These are phyloP conservation scores for Colletotrichum orbiculare DNA, from an alignment of 2,329 filamentous ascomycete species.

Conservation along the genomic window DNA sequence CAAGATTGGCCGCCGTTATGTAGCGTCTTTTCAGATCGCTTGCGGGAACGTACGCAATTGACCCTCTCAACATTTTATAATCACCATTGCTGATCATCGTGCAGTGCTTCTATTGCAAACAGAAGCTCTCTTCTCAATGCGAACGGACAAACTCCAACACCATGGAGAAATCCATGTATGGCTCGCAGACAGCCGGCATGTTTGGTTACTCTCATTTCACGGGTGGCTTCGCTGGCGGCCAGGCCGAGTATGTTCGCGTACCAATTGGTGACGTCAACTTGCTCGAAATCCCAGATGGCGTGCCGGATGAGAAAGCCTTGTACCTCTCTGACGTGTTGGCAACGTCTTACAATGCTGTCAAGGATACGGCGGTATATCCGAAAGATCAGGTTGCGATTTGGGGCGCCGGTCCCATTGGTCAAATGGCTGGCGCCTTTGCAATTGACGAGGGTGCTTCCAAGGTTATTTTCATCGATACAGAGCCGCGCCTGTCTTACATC, in stretches of 20 bases:
- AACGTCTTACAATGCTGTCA: slow-evolving; percentile 84
- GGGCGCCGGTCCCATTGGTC: slow-evolving; percentile 87
- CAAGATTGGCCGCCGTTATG: slow-evolving; percentile 74
- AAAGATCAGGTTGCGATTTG: slow-evolving; percentile 85
- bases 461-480: slow-evolving; percentile 84
- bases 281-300: slow-evolving; percentile 79
- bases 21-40: slow-evolving; percentile 89
- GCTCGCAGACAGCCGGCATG: slow-evolving; percentile 78
- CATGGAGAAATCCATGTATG: slow-evolving; percentile 80
- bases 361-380: slow-evolving; percentile 84
- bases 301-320: slow-evolving; percentile 85
- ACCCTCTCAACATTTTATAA: rapidly evolving
- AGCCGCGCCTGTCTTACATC: slow-evolving; percentile 75
- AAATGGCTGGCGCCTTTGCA: slow-evolving; percentile 83
- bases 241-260: slow-evolving; percentile 88
- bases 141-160: slow-evolving; percentile 82
- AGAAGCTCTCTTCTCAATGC: slow-evolving; percentile 83
- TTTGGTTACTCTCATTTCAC: slow-evolving; percentile 84
- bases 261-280: slow-evolving; percentile 85
- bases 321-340: slow-evolving; percentile 84
- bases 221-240: slow-evolving; percentile 87
- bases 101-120: slow-evolving; percentile 79
- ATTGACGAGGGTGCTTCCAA: slow-evolving; percentile 78
- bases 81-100: slow-evolving; percentile 31
- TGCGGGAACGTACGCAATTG: slow-evolving; percentile 56